These are phyloP conservation scores for Lactarius deliciosus DNA, from an alignment of 768 basidiomycete genomes.

Conservation along the genomic window DNA sequence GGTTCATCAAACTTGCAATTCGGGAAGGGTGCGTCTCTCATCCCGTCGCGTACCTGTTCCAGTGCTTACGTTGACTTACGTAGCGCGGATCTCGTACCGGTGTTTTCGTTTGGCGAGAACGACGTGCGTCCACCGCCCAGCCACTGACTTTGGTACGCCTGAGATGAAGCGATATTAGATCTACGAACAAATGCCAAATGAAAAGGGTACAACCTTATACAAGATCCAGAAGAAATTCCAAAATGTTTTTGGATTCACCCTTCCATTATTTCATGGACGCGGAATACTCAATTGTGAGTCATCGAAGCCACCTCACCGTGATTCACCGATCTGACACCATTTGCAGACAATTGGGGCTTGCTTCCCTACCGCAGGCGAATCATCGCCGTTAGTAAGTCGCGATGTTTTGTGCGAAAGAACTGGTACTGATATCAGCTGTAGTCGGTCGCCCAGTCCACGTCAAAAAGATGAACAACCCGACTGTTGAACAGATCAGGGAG, in stretches of 20 bases:
- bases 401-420: not conserved
- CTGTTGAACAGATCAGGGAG: slow-evolving; percentile 73
- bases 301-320: not conserved
- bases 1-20: slow-evolving; percentile 94
- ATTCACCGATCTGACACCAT: not conserved
- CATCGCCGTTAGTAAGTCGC: slow-evolving; percentile 88
- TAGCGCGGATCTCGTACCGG: slow-evolving; percentile 94
- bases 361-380: slow-evolving; percentile 96
- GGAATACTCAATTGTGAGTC: slow-evolving; percentile 88
- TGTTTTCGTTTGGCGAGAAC: slow-evolving; percentile 98
- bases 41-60: not conserved
- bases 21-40: slow-evolving; percentile 65
- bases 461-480: slow-evolving; percentile 72
- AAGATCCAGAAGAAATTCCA: slow-evolving; percentile 90
- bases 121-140: slow-evolving; percentile 57
- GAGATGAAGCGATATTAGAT: slow-evolving; percentile 54
- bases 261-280: slow-evolving; percentile 96
- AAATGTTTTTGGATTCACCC: slow-evolving; percentile 88
- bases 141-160: slow-evolving; percentile 8
- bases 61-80: slow-evolving; percentile 14
- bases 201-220: slow-evolving; percentile 86
- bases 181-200: slow-evolving; percentile 95
- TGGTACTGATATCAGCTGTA: slow-evolving; percentile 35
- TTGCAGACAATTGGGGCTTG: slow-evolving; percentile 87
- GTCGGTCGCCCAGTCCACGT: slow-evolving; percentile 90